Evolutionary conservation across 2,329 filamentous ascomycete genomes (phyloP).

Genomic region (Cylindrodendrum hubeiense): DNA sequence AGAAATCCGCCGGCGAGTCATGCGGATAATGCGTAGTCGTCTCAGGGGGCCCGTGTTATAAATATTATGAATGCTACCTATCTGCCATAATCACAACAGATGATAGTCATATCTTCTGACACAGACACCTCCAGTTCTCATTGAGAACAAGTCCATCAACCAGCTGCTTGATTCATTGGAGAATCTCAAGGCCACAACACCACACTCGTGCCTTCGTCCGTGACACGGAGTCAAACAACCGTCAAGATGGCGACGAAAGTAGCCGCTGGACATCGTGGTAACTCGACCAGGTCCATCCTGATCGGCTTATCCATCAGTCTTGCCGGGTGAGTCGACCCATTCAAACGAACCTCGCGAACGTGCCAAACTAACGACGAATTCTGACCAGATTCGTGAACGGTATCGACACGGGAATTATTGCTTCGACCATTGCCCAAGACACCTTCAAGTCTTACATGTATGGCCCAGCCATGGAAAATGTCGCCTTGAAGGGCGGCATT

Average conservation of each 20-base stretch:
- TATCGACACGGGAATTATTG: conserved; percentile 27
- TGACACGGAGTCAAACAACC: neutral
- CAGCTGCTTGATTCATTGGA: neutral
- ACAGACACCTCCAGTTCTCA: no score
- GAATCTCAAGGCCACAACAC: neutral
- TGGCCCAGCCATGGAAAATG: conserved; percentile 16
- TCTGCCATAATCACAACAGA: neutral
- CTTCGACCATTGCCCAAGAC: conserved; percentile 21
- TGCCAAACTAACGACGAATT: neutral
- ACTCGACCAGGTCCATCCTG: conserved; percentile 22
- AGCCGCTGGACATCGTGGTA: conserved; percentile 20
- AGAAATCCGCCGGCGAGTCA: neutral
- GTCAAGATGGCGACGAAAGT: conserved; percentile 5
- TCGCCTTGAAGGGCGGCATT: conserved; percentile 10
- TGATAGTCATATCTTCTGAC: no score
- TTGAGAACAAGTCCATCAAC: no score
- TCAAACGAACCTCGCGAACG: neutral
- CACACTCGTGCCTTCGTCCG: neutral
- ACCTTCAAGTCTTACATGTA: conserved; percentile 30
- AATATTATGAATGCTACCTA: neutral
- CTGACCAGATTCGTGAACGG: conserved; percentile 20
- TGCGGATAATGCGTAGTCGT: neutral
- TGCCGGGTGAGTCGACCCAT: conserved; percentile 7
- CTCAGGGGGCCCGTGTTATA: neutral
- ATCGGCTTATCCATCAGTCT: conserved; percentile 25